Evolutionary conservation across 2,329 filamentous ascomycete genomes (phyloP).

Genomic region (Sporothrix humicola): DNA sequence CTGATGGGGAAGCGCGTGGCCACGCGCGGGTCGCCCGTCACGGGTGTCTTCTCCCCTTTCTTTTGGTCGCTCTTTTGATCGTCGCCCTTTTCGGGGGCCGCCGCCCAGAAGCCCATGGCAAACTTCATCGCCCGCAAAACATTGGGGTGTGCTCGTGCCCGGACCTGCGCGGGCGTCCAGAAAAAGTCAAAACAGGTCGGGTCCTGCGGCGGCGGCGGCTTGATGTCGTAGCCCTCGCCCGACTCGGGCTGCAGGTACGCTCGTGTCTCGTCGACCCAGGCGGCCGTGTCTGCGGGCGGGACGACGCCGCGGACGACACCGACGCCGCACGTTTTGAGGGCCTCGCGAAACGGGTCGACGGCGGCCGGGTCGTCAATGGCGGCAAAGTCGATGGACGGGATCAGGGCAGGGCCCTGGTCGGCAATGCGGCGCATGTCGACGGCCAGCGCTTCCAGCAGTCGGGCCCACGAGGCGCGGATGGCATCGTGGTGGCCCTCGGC

Average conservation of each 20-base stretch:
- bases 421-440: conserved; percentile 51
- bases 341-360: conserved; percentile 60
- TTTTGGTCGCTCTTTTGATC: too few species aligned
- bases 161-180: conserved; percentile 73
- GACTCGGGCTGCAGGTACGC: conserved; percentile 62
- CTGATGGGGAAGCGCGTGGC: conserved; percentile 66
- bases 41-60: not conserved
- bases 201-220: conserved; percentile 63
- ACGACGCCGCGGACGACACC: conserved; percentile 70
- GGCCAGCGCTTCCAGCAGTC: conserved; percentile 58
- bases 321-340: conserved; percentile 66
- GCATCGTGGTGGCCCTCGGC: conserved; percentile 61
- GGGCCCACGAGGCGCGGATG: conserved; percentile 61
- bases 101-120: conserved; percentile 70
- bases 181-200: conserved; percentile 76
- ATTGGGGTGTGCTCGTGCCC: conserved; percentile 69
- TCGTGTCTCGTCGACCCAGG: conserved; percentile 64
- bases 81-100: not conserved
- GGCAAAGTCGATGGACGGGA: conserved; percentile 61
- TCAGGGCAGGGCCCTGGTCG: conserved; percentile 56
- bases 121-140: conserved; percentile 69
- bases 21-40: conserved; percentile 58
- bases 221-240: conserved; percentile 45
- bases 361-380: conserved; percentile 56
- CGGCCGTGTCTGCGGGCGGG: conserved; percentile 59